These are phyloP conservation scores for Chytriomyces hyalinus DNA, from an alignment of 192 early-diverging fungal genomes.

Conservation along the genomic window DNA sequence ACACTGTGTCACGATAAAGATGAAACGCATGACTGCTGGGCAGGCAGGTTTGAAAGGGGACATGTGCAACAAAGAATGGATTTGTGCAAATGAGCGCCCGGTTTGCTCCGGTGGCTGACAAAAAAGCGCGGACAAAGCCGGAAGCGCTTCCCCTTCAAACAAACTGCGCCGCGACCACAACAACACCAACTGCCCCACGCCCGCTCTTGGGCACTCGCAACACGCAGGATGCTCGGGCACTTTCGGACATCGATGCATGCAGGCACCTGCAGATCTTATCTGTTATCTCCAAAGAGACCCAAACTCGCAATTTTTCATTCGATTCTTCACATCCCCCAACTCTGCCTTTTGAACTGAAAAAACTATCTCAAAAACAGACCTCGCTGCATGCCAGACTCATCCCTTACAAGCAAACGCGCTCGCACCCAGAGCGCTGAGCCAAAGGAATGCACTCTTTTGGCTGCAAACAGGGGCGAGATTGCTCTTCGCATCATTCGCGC, in stretches of 20 bases:
- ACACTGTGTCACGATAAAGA: too few relatives aligned
- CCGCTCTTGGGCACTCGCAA: neutral
- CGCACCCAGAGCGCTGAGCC: neutral
- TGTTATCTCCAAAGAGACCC: neutral
- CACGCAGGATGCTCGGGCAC: neutral
- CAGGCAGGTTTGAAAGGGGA: too few relatives aligned
- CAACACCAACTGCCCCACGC: neutral
- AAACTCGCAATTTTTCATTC: neutral
- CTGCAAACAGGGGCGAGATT: constrained; percentile 90
- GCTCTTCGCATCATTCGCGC: constrained; percentile 94
- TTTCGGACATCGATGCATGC: neutral
- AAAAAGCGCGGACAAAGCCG: too few relatives aligned
- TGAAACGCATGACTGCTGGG: too few relatives aligned
- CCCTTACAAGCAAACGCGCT: neutral
- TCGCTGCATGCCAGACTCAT: neutral
- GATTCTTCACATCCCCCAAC: neutral
- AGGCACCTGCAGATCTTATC: neutral
- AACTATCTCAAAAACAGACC: too few relatives aligned
- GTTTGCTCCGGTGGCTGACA: too few relatives aligned
- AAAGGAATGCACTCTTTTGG: constrained; percentile 36
- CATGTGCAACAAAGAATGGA: too few relatives aligned
- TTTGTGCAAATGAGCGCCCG: too few relatives aligned
- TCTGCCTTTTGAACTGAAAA: neutral
- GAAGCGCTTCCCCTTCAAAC: too few relatives aligned
- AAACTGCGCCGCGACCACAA: too few relatives aligned